Evolutionary conservation across 73 alveolate genomes (phyloP), one percentile per base, ranked within the genome.

Genomic region (Loxodes magnus): DNA sequence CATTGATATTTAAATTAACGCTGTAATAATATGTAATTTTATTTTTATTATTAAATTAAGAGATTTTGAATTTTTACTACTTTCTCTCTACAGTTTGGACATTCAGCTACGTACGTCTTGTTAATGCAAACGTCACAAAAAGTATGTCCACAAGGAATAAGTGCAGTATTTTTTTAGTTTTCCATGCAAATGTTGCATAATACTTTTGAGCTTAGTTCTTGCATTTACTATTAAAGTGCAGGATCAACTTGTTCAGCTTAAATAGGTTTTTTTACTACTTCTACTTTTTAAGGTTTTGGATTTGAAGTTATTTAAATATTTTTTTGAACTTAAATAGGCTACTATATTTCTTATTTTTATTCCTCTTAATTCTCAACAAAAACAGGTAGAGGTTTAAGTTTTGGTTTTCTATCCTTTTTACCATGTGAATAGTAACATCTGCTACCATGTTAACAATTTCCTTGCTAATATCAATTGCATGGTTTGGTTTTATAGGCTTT

Each of bases 11-110:
- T n/a, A n/a, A n/a, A n/a, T n/a, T n/a, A n/a, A n/a, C n/a, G n/a
- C n/a, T n/a, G n/a, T n/a, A n/a, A n/a, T n/a, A n/a, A n/a, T n/a
- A n/a, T n/a, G n/a, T n/a, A n/a, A n/a, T n/a, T n/a, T n/a, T n/a
- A n/a, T n/a, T n/a, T n/a, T n/a, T n/a, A n/a, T n/a, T n/a, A n/a
- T n/a, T n/a, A n/a, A n/a, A n/a, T n/a, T n/a, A n/a, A n/a, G n/a
- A n/a, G n/a, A n/a, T n/a, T n/a, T n/a, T n/a, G n/a, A n/a, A n/a
- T n/a, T n/a, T n/a, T n/a, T n/a, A n/a, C n/a, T n/a, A n/a, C n/a
- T n/a, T n/a, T n/a, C n/a, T n/a, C n/a, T n/a, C 59, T 17, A 19
- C 59, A 46, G 39, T 10, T 46, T n/a, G 59, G 59, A 19, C 59
- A 46, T n/a, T 25, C 59, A 1, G 59, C 59, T 12, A 41, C 27